Evolutionary conservation across 139 green algal genomes (phyloP), one percentile per base, ranked within the genome.

Genomic region (Tetradesmus obliquus): DNA sequence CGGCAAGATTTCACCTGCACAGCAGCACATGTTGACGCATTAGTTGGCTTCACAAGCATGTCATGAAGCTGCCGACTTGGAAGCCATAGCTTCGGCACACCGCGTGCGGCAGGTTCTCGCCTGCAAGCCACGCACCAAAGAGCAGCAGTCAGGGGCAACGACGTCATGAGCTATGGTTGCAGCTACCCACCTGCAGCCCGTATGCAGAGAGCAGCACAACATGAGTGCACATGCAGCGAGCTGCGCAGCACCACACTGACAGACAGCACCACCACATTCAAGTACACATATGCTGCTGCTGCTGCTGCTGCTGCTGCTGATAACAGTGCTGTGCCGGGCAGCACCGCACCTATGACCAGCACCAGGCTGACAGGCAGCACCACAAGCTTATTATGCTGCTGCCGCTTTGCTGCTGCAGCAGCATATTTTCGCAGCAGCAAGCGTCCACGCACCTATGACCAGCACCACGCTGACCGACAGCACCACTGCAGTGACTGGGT

Each of bases 11-110:
- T 99, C 91, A 89, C 85, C 85, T 89, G 19, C 82, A 54, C 72
- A 84, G 74, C 51, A 54, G 66, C 19, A 57, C n/a, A 54, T 54
- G 7, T 79, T 32, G 17, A 32, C 17, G 10, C 20, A 22, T 79
- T 5, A 79, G 69, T n/a, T 79, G 69, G 17, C 2, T 51, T 51
- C 32, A 45, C 72, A 80, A 13, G 10, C 60, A 51, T 45, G 72
- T 80, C 3, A 19, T 51, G 22, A 19, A 10, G 12, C 15, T 79
- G 71, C 71, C 5, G 20, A 84, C 79, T 58, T 89, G 84, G 7
- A 89, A 24, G 60, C 85, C 98, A 91, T 98, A 96, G 3, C 96
- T 91, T 0, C 96, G 97, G 94, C 98, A 99, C 1, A 98, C 86
- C 0, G 97, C 96, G 90, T 98, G 96, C 0, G 97, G 97, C 3